phyloP scores from a whole-genome alignment of 257 asterid species.

The Cynanchum wilfordii region DNA sequence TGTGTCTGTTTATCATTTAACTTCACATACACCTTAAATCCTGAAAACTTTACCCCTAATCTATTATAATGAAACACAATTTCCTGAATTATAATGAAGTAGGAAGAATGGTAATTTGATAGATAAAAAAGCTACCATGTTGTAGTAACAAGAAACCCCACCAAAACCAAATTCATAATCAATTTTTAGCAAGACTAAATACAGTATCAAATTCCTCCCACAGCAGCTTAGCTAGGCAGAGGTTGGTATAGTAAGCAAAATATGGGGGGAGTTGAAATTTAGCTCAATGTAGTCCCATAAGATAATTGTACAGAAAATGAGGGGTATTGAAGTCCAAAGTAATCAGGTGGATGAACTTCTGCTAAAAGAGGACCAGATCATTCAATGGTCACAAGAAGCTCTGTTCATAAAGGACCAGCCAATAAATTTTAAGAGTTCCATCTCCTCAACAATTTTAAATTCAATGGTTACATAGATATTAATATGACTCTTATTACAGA shows the following conservation, averaged over 20 bases:
- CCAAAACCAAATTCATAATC: not conserved
- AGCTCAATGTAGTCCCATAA: not conserved
- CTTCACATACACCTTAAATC: not conserved
- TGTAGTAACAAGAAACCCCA: not conserved
- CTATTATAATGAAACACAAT: not conserved
- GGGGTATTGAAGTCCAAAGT: not conserved
- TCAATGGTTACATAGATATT: not conserved
- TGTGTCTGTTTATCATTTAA: not conserved
- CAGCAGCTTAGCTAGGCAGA: not conserved
- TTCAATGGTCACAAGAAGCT: not conserved
- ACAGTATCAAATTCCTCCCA: not conserved
- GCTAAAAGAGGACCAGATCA: not conserved
- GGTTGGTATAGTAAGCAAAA: not conserved
- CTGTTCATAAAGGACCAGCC: not conserved
- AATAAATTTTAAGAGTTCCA: not conserved
- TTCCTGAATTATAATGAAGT: not conserved
- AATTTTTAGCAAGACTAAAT: not conserved
- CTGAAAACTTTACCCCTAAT: not conserved
- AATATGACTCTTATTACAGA: not conserved
- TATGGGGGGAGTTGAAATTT: not conserved
- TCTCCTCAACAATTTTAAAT: not conserved
- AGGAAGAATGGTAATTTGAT: not conserved
- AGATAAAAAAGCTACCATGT: not conserved
- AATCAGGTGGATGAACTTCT: not conserved
- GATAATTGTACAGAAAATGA: not conserved